These are phyloP conservation scores for Beauveria medogensis DNA, from an alignment of 2,329 filamentous ascomycete genomes.

Conservation along the genomic window DNA sequence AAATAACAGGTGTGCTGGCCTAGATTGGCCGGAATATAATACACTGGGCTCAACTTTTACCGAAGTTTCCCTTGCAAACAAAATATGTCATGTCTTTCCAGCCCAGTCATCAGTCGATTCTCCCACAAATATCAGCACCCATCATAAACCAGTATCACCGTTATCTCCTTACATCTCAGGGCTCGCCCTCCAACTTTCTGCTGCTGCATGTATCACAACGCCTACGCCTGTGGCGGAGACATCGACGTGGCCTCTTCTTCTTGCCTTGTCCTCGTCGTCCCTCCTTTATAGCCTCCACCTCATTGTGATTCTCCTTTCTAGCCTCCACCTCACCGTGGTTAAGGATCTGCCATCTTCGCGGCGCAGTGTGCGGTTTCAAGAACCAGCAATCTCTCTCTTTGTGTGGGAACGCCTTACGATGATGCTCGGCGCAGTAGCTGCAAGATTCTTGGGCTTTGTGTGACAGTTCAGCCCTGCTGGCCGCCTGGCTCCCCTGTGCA, in stretches of 20 bases:
- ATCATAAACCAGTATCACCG: no score
- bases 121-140: no score
- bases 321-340: not conserved
- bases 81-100: no score
- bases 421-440: not conserved
- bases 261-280: not conserved
- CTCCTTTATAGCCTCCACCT: not conserved
- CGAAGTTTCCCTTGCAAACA: no score
- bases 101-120: no score
- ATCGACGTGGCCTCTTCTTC: not conserved
- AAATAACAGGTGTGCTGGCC: no score
- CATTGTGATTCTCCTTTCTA: not conserved
- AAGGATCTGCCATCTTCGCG: not conserved
- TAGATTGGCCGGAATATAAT: no score
- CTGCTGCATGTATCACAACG: not conserved
- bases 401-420: not conserved
- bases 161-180: not conserved
- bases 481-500: no score
- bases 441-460: not conserved
- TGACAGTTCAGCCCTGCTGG: not conserved
- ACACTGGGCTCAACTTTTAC: no score
- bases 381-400: not conserved
- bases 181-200: no score
- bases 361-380: not conserved
- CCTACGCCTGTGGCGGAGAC: not conserved